Evolutionary conservation across 805 yeast genomes (phyloP).

Genomic region (Candida succiphila): DNA sequence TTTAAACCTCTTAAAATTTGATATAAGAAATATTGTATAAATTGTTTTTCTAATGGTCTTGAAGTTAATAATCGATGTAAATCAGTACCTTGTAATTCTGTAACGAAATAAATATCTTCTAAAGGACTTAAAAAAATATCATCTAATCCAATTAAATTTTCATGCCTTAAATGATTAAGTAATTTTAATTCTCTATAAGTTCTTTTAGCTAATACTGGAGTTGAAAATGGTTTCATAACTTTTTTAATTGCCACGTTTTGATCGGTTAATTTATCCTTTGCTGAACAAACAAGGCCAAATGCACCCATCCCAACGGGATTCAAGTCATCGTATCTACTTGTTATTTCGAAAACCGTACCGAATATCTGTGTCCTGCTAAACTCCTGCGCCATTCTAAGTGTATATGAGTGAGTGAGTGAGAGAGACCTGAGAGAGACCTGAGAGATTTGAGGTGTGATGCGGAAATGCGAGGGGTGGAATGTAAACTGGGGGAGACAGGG

Average conservation of each 20-base stretch:
- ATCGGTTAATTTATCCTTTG: conserved; percentile 79
- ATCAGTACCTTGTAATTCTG: conserved; percentile 96
- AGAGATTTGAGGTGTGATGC: no score
- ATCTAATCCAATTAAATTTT: conserved; percentile 83
- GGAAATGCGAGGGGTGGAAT: no score
- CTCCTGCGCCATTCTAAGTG: conserved; percentile 24
- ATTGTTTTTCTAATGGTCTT: conserved; percentile 91
- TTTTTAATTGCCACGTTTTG: conserved; percentile 96
- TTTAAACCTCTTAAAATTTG: conserved; percentile 92
- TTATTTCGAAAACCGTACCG: conserved; percentile 91
- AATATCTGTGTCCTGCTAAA: conserved; percentile 76
- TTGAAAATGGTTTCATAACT: conserved; percentile 94
- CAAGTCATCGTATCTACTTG: conserved; percentile 79
- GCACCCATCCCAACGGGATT: conserved; percentile 99
- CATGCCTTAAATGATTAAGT: conserved; percentile 89
- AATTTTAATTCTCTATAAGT: conserved; percentile 93
- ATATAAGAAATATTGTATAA: conserved; percentile 92
- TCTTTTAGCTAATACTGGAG: conserved; percentile 90
- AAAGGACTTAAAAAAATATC: conserved; percentile 91
- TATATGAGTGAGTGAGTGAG: no score
- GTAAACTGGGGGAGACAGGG: no score
- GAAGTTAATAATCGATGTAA: conserved; percentile 83
- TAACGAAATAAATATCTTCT: conserved; percentile 93
- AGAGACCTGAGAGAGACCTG: no score
- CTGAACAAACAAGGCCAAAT: conserved; percentile 95